Evolutionary conservation across 2,329 filamentous ascomycete species (phyloP), one percentile per base, ranked within the genome.

Genomic region (Colletotrichum australisinense): DNA sequence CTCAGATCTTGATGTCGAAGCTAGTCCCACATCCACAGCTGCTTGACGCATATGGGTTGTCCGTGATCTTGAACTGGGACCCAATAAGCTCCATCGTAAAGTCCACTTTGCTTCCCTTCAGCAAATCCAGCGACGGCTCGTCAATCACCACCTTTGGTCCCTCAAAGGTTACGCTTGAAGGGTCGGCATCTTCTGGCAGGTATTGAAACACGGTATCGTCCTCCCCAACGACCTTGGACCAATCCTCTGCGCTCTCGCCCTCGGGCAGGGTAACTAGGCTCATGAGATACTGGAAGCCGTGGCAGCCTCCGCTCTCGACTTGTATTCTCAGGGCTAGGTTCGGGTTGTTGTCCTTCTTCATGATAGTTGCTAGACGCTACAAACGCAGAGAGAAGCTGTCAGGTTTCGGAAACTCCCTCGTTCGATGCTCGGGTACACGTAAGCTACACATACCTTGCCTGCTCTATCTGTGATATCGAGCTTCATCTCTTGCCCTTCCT

Each of bases 251-350:
- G 19, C 81, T 80, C 59, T 81, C 66, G 30, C 58, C 78, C 6
- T 80, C 74, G 0, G 90, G 90, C 1, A 93, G 83, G 0, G 89
- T 90, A 2, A 94, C 93, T 4, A 98, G 88, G 19, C 92, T 94
- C 94, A 99, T 98, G 59, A 97, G 86, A 81, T 99, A 99, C 82
- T 99, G 97, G 83, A 99, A 99, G 63, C 97, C 97, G 83, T 99
- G 97, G 82, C 97, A 99, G 69, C 97, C 97, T 75, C 97, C 97
- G 69, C 93, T 95, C 80, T 97, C 95, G 72, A 99, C 95, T 74
- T 94, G 93, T 76, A 99, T 94, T 65, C 96, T 94, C n/a, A 99
- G 89, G 28, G 95, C 94, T 38, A 97, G 90, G 78, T 93, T 88
- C 2, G 94, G 94, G 81, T 97, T 97, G 22, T 81, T 79, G 78